Evolutionary conservation across 1,284 basidiomycete species (phyloP).

Genomic region (Coniferiporia sulphurascens): DNA sequence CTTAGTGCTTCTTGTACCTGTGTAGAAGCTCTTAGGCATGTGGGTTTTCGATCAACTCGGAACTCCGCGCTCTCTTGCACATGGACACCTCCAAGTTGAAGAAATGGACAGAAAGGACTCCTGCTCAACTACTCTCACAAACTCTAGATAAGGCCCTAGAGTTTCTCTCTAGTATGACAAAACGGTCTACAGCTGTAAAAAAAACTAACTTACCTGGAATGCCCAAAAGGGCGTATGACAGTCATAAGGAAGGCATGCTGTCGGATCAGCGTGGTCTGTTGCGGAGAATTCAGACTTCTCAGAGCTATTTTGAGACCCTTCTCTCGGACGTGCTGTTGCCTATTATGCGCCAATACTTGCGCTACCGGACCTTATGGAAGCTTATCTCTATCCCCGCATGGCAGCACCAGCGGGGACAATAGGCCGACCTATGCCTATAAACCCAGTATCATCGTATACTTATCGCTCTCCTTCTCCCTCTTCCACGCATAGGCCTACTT

Average conservation of each 20-base stretch:
- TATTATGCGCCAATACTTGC: not conserved
- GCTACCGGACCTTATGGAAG: not conserved
- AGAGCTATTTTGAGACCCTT: not conserved
- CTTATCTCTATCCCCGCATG: not conserved
- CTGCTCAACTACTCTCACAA: not conserved
- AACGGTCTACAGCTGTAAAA: too few relatives aligned
- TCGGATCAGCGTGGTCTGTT: too few relatives aligned
- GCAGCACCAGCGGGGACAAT: not conserved
- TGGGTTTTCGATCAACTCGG: too few relatives aligned
- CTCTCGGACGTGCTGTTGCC: not conserved
- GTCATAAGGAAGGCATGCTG: too few relatives aligned
- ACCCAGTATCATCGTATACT: not conserved
- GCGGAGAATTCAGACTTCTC: not conserved
- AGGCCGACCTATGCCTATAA: not conserved
- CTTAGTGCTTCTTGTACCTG: too few relatives aligned
- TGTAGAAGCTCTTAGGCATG: too few relatives aligned
- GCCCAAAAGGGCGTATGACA: too few relatives aligned
- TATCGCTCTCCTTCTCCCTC: not conserved
- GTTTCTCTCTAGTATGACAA: not conserved
- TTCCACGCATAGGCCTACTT: not conserved
- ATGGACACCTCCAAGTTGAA: not conserved
- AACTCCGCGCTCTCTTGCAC: too few relatives aligned
- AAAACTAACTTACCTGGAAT: too few relatives aligned
- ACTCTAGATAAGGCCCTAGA: not conserved
- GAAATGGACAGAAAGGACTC: not conserved